Evolutionary conservation across 768 basidiomycete species (phyloP).

Genomic region (Lentinula sp.): DNA sequence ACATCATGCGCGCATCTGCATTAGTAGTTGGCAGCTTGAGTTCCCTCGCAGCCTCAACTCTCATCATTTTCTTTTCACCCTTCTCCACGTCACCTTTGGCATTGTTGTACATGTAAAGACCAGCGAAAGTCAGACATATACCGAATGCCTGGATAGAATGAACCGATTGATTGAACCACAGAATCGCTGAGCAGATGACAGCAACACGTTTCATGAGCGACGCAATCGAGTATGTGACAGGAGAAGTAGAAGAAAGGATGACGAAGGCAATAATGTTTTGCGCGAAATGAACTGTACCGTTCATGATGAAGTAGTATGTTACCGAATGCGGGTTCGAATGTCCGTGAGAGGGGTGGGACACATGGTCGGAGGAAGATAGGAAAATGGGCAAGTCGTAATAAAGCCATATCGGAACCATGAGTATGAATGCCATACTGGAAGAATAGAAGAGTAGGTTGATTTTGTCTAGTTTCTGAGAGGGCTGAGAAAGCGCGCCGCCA

Average conservation of each 20-base stretch:
- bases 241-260: slow-evolving; percentile 91
- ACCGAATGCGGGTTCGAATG: slow-evolving; percentile 56
- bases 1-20: slow-evolving; percentile 48
- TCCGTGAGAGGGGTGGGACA: slow-evolving; percentile 39
- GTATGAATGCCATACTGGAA: slow-evolving; percentile 84
- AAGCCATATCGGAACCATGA: slow-evolving; percentile 96
- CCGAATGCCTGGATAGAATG: slow-evolving; percentile 83
- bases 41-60: slow-evolving; percentile 67
- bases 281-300: slow-evolving; percentile 92
- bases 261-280: slow-evolving; percentile 98
- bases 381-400: slow-evolving; percentile 80
- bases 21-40: slow-evolving; percentile 65
- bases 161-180: slow-evolving; percentile 91
- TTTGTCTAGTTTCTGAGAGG: slow-evolving; percentile 86
- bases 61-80: slow-evolving; percentile 83
- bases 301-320: slow-evolving; percentile 80
- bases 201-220: slow-evolving; percentile 96
- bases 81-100: slow-evolving; percentile 90
- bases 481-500: slow-evolving; percentile 26
- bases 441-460: slow-evolving; percentile 95
- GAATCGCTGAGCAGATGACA: slow-evolving; percentile 95
- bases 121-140: slow-evolving; percentile 85
- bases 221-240: slow-evolving; percentile 98
- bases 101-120: slow-evolving; percentile 93
- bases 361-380: slow-evolving; percentile 35